Base-by-base conservation (phyloP, 2,329 filamentous ascomycete genomes). In the Cadophora sp. region DNA sequence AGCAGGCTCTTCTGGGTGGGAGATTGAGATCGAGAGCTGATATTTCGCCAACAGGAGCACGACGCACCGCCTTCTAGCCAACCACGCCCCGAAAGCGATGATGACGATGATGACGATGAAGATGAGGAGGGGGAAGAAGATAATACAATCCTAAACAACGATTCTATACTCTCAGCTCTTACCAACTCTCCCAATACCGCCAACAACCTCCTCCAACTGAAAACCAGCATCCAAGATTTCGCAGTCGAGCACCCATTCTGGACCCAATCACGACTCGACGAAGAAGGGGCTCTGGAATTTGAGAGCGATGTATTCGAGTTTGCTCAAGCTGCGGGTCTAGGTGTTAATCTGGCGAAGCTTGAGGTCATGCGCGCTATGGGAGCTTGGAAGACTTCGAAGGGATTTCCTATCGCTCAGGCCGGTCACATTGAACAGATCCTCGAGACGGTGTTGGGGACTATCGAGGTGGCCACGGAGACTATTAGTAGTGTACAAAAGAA, bases 41-140 rank as follows among this genome's bases (percentile, higher is more conserved):
- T 18, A 65, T 13, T 48, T 16, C 48, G 62, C 50, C 39, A 59
- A 55, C 50, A 55, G 27, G 60, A 69, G 30, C 48, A 39, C 27
- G 48, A 65, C 36, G 59, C 63, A 9, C 71, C 67, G 16, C 68
- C 68, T 30, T 71, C 68, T 9, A 71, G 68, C 47, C 71, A 73
- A 56, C 71, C 70, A 18, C 53, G 69, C 27, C 64, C 51, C 18
- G 20, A 45, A 8, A 66, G 62, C n/a, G 56, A 61, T 47, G 56
- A 53, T 4, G 59, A 53, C 4, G 59, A 66, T 18, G 39, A 60
- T 14, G 58, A 60, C 61, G 59, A 60, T 16, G 62, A 66, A 13
- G 30, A 11, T 20, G 63, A 30, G 64, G 58, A 65, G 8, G 60
- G 27, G 0, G 47, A 56, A 5, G 65, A 69, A 30, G 36, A 61